Evolutionary conservation across 257 asterid genomes (phyloP).

Genomic region (Sherardia arvensis): DNA sequence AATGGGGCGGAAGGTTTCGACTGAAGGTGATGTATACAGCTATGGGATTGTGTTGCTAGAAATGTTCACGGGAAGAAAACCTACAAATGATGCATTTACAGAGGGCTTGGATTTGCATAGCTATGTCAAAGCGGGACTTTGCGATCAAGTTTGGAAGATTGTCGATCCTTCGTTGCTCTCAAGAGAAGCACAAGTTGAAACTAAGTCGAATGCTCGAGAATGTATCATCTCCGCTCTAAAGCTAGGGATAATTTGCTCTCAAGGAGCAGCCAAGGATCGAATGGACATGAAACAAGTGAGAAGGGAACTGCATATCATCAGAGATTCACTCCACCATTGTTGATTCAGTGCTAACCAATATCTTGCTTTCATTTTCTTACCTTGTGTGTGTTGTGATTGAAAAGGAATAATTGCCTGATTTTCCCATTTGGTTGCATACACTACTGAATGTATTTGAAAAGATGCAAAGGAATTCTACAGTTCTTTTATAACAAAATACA

Average conservation of each 20-base stretch:
- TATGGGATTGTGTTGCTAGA: slow-evolving; percentile 59
- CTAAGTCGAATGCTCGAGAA: background rate
- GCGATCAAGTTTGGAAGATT: background rate
- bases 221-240: background rate
- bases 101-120: slow-evolving; percentile 65
- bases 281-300: background rate
- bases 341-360: background rate
- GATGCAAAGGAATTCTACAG: background rate
- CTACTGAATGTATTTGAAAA: no score
- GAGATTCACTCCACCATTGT: background rate
- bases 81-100: slow-evolving; percentile 45
- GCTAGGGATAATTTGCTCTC: background rate
- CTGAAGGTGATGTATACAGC: slow-evolving; percentile 76
- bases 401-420: no score
- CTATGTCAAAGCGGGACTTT: slow-evolving; percentile 40
- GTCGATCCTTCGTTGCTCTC: background rate
- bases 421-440: no score
- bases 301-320: background rate
- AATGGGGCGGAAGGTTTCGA: slow-evolving; percentile 74
- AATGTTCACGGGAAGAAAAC: slow-evolving; percentile 60
- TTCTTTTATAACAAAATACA: background rate
- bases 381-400: no score
- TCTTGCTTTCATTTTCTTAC: background rate
- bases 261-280: background rate
- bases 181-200: background rate